Evolutionary conservation across 1,284 basidiomycete species (phyloP).

Genomic region (Psilocybe mexicana): DNA sequence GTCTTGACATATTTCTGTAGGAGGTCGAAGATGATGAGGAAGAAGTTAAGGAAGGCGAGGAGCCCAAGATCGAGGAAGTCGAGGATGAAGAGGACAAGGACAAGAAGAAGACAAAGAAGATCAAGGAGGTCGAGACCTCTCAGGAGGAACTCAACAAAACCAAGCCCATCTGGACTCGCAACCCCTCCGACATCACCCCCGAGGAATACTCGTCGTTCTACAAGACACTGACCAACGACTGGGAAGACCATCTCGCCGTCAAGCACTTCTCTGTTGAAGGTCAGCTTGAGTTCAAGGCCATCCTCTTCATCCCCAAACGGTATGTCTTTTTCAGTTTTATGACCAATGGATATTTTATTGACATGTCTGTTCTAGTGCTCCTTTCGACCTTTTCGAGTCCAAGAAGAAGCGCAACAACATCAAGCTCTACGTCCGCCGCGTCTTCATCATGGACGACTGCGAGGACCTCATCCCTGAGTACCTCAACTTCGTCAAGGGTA

Average conservation of each 20-base stretch:
- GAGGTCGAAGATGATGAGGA: slow-evolving; percentile 89
- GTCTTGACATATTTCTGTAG: slow-evolving; percentile 36
- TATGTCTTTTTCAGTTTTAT: slow-evolving; percentile 36
- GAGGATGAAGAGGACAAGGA: slow-evolving; percentile 88
- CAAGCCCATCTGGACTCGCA: slow-evolving; percentile 99
- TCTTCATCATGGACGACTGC: slow-evolving; percentile 99
- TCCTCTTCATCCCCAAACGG: slow-evolving; percentile 97
- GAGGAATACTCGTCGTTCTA: slow-evolving; percentile 99
- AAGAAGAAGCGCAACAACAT: slow-evolving; percentile 99
- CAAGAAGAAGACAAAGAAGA: slow-evolving; percentile 96
- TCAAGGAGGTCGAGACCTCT: slow-evolving; percentile 88
- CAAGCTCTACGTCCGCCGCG: slow-evolving; percentile 99
- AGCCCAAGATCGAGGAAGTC: slow-evolving; percentile 73
- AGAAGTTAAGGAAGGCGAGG: slow-evolving; percentile 63
- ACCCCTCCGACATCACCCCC: slow-evolving; percentile 88
- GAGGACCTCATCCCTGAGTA: slow-evolving; percentile 99
- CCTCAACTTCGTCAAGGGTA: slow-evolving; percentile 99
- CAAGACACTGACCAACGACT: slow-evolving; percentile 99
- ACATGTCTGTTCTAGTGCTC: slow-evolving; percentile 57
- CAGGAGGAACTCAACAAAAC: slow-evolving; percentile 99
- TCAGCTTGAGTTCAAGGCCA: slow-evolving; percentile 99
- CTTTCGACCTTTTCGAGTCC: slow-evolving; percentile 99
- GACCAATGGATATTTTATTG: slow-evolving; percentile 15
- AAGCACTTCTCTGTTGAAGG: slow-evolving; percentile 99
- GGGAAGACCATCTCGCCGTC: slow-evolving; percentile 99